Evolutionary conservation across 805 yeast species (phyloP), one percentile per base, ranked within the genome.

Genomic region (Barnettozyma sucrosica): DNA sequence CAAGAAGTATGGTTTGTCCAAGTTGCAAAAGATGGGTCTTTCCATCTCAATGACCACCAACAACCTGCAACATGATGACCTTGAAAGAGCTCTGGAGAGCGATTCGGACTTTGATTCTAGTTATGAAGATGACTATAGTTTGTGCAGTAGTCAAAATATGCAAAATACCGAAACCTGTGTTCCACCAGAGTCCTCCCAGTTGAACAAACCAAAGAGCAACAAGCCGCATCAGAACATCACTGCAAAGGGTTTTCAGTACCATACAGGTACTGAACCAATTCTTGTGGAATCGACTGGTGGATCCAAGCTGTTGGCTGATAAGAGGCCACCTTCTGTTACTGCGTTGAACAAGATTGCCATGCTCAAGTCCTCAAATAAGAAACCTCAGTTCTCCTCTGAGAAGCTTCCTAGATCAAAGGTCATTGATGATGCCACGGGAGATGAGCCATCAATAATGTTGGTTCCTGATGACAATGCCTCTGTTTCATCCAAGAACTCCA

Each of bases 31-130:
- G 50, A 69, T 84, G 55, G 97, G 97, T 0, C 77, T 89, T 4
- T 81, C 93, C 1, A 75, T 87, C 50, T 81, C 83, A 44, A 85
- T 90, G 83, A 82, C 82, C 49, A 78, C 92, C 1, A 79, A 74
- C 47, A 71, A 69, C 54, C 66, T 81, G 3, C 64, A 65, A 8
- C 67, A 65, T 18, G 53, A 66, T 28, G 72, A 56, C 21, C 49
- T 63, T 18, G 33, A 49, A 32, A 50, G 43, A 10, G 54, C 55
- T 0, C 48, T 52, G 19, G 63, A 55, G 2, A 58, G 61, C 23
- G 61, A 66, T 9, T 54, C 61, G 18, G 57, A 63, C 11, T 59
- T 61, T 45, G 69, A 61, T 6, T 47, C 50, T 14, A 25, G 10
- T 14, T 39, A 40, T 21, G 48, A 44, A 11, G 47, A 41, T 41